phyloP scores from a whole-genome alignment of 495 filamentous ascomycete species.

The Penicillium argentinense region DNA sequence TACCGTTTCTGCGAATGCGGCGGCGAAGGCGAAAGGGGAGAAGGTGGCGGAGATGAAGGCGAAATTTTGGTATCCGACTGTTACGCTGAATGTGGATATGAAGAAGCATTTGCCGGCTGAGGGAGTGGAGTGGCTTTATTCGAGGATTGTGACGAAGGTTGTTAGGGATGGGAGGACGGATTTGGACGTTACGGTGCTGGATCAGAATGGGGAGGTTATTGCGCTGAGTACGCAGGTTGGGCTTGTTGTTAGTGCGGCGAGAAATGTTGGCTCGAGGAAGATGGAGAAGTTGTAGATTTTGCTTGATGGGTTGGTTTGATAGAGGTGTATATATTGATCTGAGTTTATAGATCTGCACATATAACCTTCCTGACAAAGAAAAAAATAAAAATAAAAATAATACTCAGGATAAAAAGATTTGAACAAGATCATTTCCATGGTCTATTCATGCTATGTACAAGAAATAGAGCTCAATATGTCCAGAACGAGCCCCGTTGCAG shows the following conservation, averaged over 20 bases:
- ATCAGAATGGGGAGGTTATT: constrained; percentile 57
- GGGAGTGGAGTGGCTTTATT: constrained; percentile 66
- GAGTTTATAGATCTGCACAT: constrained; percentile 10
- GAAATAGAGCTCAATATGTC: neutral
- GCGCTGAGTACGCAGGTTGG: constrained; percentile 63
- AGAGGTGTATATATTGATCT: constrained; percentile 14
- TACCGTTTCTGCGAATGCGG: constrained; percentile 25
- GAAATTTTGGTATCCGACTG: constrained; percentile 75
- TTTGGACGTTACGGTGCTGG: constrained; percentile 60
- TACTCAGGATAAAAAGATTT: too few species aligned
- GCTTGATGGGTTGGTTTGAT: neutral
- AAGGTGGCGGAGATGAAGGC: constrained; percentile 19
- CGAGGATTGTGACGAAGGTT: constrained; percentile 55
- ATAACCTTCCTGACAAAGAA: too few species aligned
- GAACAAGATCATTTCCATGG: too few species aligned
- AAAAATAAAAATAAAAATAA: too few species aligned
- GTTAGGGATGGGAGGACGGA: constrained; percentile 65
- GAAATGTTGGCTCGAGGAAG: constrained; percentile 49
- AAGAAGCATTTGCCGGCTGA: constrained; percentile 59
- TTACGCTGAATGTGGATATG: constrained; percentile 66
- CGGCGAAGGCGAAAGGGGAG: constrained; percentile 18
- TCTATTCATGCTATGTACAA: constrained; percentile 1
- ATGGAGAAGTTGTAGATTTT: constrained; percentile 31
- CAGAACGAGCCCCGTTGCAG: too few species aligned
- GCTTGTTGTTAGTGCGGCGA: constrained; percentile 54